Conservation (phyloP, 2,329 filamentous ascomycete genomes). For the Volutella citrinella region DNA sequence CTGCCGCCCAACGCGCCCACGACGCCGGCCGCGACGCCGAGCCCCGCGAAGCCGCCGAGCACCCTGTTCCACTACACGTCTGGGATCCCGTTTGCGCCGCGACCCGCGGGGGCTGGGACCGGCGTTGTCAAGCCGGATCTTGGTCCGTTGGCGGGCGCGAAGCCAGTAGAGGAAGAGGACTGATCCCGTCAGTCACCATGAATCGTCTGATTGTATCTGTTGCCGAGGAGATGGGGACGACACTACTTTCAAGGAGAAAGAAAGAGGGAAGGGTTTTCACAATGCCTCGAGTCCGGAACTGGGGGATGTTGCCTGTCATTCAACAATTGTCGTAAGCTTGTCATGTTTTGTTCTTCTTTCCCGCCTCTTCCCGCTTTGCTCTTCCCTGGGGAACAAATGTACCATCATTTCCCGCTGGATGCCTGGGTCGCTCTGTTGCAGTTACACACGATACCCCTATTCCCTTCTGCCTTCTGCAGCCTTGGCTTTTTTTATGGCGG, state of each 20-base stretch:
- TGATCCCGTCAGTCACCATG: no score
- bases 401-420: no score
- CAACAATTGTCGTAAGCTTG: no score
- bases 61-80: constrained; percentile 38
- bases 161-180: constrained; percentile 1
- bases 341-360: no score
- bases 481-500: constrained; percentile 1
- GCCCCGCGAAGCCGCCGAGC: constrained; percentile 32
- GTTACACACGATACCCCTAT: constrained; percentile 22
- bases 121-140: constrained; percentile 4
- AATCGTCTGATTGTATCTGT: no score
- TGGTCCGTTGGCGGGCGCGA: constrained; percentile 1
- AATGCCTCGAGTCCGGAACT: no score
- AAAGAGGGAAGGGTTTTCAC: no score
- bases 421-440: constrained; percentile 1
- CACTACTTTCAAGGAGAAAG: no score
- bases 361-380: no score
- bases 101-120: constrained; percentile 12
- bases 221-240: no score
- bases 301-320: no score
- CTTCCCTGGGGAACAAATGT: no score
- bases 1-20: constrained; percentile 44
- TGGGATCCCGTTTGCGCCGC: constrained; percentile 47
- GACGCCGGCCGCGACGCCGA: constrained; percentile 32
- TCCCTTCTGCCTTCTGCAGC: constrained; percentile 1